A percentile compares a stretch with the other conserved stretches of the same genome.
phyloP scores from a whole-genome alignment of 176 grass and related monocot species.

The Areca catechu region DNA sequence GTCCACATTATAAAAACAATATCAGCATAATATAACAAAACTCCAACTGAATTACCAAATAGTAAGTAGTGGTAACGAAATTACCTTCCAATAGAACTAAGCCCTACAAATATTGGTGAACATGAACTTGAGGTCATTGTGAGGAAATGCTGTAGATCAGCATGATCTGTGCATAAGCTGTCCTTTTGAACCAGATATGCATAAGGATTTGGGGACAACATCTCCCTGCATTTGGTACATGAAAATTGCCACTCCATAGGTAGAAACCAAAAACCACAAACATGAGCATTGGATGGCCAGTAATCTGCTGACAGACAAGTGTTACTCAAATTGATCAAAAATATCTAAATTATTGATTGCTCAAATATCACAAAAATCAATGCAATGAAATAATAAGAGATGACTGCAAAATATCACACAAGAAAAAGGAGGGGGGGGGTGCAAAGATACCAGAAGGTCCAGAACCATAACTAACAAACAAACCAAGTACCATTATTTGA shows the following conservation, averaged over 20 bases:
- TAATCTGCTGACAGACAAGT: conserved; percentile 38
- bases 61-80: conserved; percentile 11
- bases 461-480: no score
- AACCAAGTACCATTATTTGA: no score
- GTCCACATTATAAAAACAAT: no score
- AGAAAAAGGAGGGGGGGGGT: no score
- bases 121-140: conserved; percentile 25
- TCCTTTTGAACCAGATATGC: conserved; percentile 14
- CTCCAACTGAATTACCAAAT: not conserved
- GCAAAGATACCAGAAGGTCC: no score
- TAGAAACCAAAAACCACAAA: conserved; percentile 93
- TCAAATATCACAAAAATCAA: not conserved
- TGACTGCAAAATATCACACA: no score
- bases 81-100: conserved; percentile 94
- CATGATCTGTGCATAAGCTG: conserved; percentile 52
- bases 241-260: conserved; percentile 85
- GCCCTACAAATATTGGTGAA: conserved; percentile 73
- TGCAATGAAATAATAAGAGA: no score
- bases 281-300: conserved; percentile 58
- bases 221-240: conserved; percentile 56
- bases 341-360: no score
- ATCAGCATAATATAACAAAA: no score
- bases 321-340: not conserved
- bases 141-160: conserved; percentile 55
- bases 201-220: conserved; percentile 30